Conservation (phyloP, 2,329 filamentous ascomycete species). For the Balansia obtecta region DNA sequence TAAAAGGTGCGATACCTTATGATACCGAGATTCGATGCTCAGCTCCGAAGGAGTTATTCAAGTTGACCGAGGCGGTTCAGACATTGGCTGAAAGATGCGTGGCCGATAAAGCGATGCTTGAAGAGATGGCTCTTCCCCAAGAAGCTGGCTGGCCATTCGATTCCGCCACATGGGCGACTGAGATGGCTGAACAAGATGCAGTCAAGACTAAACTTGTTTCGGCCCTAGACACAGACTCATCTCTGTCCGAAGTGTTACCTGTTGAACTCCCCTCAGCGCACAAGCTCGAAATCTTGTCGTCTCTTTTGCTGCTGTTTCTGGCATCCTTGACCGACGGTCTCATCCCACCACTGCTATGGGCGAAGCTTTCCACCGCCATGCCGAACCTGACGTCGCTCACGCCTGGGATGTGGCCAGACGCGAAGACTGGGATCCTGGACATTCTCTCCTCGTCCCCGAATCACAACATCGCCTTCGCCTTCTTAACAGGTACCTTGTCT, state of each 20-base stretch:
- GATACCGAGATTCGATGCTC: conserved; percentile 56
- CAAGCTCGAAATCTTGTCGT: conserved; percentile 62
- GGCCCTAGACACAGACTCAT: conserved; percentile 59
- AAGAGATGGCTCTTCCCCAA: conserved; percentile 36
- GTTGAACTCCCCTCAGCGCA: conserved; percentile 50
- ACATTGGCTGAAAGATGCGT: conserved; percentile 41
- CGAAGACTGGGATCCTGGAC: conserved; percentile 52
- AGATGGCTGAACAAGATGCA: conserved; percentile 12
- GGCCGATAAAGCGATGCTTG: conserved; percentile 51
- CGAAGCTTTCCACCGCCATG: conserved; percentile 48
- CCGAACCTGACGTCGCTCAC: conserved; percentile 23
- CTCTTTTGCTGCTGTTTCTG: conserved; percentile 64
- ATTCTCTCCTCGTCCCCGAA: conserved; percentile 58
- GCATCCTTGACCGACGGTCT: conserved; percentile 66
- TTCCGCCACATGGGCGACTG: conserved; percentile 22
- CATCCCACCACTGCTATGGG: conserved; percentile 58
- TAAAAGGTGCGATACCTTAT: conserved; percentile 39
- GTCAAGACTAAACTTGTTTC: conserved; percentile 35
- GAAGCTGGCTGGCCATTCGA: conserved; percentile 51
- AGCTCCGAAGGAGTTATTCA: conserved; percentile 79
- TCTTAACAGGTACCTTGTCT: conserved; percentile 65
- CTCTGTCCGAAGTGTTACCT: conserved; percentile 49
- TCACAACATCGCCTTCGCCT: conserved; percentile 82
- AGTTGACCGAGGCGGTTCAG: conserved; percentile 69
- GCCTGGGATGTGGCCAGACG: conserved; percentile 21